phyloP scores from a whole-genome alignment of 345 rosid genomes.

The Euphorbia tirucalli region DNA sequence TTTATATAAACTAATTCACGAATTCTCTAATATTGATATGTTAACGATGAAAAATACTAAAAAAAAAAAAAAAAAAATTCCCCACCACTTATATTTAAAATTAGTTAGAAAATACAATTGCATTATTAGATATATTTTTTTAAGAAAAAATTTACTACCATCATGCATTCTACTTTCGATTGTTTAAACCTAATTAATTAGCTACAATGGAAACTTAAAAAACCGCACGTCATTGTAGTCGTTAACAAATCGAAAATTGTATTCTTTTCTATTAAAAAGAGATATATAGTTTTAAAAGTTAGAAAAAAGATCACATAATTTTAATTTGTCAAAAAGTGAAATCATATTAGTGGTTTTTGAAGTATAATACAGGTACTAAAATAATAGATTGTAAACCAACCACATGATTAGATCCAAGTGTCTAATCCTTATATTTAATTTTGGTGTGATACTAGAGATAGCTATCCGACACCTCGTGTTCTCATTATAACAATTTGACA shows the following conservation, averaged over 20 bases:
- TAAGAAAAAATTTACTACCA: constrained; percentile 17
- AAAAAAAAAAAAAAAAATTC: not conserved
- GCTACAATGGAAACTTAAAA: not conserved
- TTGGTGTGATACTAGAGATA: not conserved
- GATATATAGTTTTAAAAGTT: too few relatives aligned
- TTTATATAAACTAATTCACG: too few relatives aligned
- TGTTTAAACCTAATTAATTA: not conserved
- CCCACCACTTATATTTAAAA: not conserved
- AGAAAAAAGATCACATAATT: too few relatives aligned
- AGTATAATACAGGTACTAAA: too few relatives aligned
- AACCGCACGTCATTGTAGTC: too few relatives aligned
- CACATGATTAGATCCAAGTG: constrained; percentile 1
- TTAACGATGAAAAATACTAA: not conserved
- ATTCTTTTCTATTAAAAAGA: too few relatives aligned
- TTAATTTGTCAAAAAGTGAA: too few relatives aligned
- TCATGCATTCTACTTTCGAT: not conserved
- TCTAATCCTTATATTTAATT: not conserved
- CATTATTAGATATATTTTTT: constrained; percentile 15
- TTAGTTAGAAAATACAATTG: constrained; percentile 9
- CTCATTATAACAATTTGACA: too few relatives aligned
- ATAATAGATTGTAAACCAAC: not conserved
- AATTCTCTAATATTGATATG: not conserved
- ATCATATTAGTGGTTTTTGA: too few relatives aligned
- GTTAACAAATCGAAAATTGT: too few relatives aligned
- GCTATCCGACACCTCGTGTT: too few relatives aligned